Evolutionary conservation across 2,329 filamentous ascomycete genomes (phyloP).

Genomic region (Alternaria viburni): DNA sequence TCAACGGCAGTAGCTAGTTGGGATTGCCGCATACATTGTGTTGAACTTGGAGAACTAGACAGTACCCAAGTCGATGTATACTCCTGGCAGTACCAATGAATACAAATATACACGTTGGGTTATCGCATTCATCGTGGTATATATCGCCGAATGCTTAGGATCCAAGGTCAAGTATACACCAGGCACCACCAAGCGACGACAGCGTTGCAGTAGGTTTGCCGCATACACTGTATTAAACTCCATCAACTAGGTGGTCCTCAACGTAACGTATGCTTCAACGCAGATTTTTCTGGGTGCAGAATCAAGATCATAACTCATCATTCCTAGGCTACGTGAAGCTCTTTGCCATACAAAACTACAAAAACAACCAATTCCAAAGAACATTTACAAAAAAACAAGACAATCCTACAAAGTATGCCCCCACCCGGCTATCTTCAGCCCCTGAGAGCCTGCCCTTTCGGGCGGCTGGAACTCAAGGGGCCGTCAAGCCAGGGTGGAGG

Average conservation of each 20-base stretch:
- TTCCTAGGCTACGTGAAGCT: neutral
- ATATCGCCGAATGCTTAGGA: neutral
- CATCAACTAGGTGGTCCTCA: neutral
- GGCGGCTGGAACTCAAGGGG: conserved; percentile 19
- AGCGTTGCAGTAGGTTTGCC: neutral
- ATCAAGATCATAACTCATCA: conserved; percentile 5
- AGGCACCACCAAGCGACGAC: neutral
- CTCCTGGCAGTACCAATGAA: neutral
- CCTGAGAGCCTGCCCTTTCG: conserved; percentile 23
- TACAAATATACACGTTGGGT: neutral
- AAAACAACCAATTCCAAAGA: neutral
- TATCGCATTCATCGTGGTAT: neutral
- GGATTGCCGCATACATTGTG: neutral
- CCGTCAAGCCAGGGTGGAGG: conserved; percentile 19
- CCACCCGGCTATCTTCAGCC: conserved; percentile 17
- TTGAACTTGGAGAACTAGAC: neutral
- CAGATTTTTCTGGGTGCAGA: neutral
- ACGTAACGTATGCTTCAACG: neutral
- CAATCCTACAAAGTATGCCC: neutral
- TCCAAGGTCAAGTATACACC: neutral
- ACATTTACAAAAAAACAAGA: neutral
- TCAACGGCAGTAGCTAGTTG: neutral
- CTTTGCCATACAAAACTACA: neutral
- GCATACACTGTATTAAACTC: neutral
- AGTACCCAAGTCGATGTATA: neutral